Evolutionary conservation across 2,329 filamentous ascomycete genomes (phyloP), one percentile per base, ranked within the genome.

Genomic region (Alternaria viburni): DNA sequence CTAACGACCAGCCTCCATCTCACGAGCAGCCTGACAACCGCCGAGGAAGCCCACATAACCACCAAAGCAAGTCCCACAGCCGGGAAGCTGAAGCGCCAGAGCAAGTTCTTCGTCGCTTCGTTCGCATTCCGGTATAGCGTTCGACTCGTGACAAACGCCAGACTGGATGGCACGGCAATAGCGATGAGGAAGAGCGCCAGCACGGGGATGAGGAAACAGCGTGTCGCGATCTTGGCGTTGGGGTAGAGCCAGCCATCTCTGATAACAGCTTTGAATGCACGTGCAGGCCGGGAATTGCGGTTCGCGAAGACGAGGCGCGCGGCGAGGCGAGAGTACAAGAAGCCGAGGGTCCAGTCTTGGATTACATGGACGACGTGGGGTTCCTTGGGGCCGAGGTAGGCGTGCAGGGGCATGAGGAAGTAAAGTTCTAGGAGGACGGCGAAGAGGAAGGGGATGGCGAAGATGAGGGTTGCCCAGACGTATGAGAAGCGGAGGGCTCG

Each of bases 291-390:
- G 10, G 90, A 91, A 10, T 89, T 86, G 9, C 88, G 87, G 66
- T 93, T 86, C 73, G 90, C 86, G 12, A 91, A 83, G 25, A 93
- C 85, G 71, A 93, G 82, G 43, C 91, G 90, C 15, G 89, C 86
- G 1, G 88, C 88, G 72, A 98, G 88, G 68, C 97, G 94, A 28
- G 96, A 86, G 78, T 97, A 97, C 4, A 99, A 86, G 21, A 99
- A 87, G 5, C 96, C 96, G 1, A 99, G 84, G 0, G 94, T 97
- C 93, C 95, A 99, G 61, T 94, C 90, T 77, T 98, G 95, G 45
- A 98, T 90, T 65, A 98, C 86, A 66, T 96, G 91, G 45, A 98
- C 88, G 8, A 90, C 92, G 75, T 96, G 93, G 15, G 80, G 79
- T 55, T 82, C 84, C 49, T 76, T 65, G n/a, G 76, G 76, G 4